Evolutionary conservation across 345 rosid species (phyloP).

Genomic region (Eucalyptus pumila): DNA sequence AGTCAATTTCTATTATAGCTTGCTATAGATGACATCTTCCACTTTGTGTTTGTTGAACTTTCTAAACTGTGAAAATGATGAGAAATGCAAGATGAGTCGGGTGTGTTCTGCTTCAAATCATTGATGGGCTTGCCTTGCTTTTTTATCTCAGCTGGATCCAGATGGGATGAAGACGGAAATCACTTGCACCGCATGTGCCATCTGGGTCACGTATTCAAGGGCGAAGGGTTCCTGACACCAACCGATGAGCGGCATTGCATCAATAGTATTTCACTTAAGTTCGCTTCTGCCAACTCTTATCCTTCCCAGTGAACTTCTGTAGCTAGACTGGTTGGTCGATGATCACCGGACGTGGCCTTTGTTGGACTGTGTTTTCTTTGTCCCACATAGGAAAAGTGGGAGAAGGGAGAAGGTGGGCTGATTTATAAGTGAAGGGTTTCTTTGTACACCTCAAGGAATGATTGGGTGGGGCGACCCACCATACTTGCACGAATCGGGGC

Average conservation of each 20-base stretch:
- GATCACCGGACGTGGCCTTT: not conserved
- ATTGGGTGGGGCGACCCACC: too few species aligned
- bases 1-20: not conserved
- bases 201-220: slow-evolving; percentile 88
- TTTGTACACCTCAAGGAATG: too few species aligned
- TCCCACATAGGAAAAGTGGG: too few species aligned
- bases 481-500: too few species aligned
- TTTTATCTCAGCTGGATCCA: slow-evolving; percentile 50
- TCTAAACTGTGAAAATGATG: not conserved
- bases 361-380: too few species aligned
- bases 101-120: not conserved
- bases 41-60: not conserved
- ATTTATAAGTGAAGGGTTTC: too few species aligned
- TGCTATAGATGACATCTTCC: not conserved
- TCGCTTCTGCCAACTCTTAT: slow-evolving; percentile 23
- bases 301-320: not conserved
- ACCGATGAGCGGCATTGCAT: slow-evolving; percentile 88
- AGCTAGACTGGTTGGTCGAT: not conserved
- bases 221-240: slow-evolving; percentile 84
- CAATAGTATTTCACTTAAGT: slow-evolving; percentile 82
- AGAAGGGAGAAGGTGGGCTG: too few species aligned
- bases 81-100: not conserved
- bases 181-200: slow-evolving; percentile 93
- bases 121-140: not conserved
- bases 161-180: slow-evolving; percentile 79